Conservation (phyloP, 371 early-diverging fungal species). For the Mucor plumbeus region DNA sequence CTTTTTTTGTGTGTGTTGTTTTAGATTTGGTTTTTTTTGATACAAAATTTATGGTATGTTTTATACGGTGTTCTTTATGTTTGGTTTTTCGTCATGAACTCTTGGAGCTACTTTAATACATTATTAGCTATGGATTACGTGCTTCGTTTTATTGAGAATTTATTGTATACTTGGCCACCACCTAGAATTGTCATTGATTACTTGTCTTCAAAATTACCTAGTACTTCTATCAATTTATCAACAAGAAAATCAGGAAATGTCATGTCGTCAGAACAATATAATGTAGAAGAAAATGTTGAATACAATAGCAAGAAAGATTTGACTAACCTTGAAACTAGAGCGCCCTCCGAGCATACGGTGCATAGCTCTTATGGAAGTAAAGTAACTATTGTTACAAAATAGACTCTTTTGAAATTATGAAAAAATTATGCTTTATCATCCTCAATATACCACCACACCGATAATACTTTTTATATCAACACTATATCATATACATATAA, state of each 20-base stretch:
- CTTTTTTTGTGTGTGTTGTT: neutral
- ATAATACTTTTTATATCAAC: neutral
- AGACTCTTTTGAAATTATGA: neutral
- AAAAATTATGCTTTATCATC: neutral
- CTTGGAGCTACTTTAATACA: conserved; percentile 14
- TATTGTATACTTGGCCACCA: conserved; percentile 29
- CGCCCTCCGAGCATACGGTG: neutral
- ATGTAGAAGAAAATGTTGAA: conserved; percentile 9
- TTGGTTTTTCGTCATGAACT: conserved; percentile 25
- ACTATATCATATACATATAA: neutral
- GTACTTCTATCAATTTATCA: neutral
- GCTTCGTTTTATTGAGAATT: conserved; percentile 12
- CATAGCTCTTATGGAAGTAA: conserved; percentile 17
- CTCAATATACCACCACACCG: neutral
- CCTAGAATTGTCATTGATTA: conserved; percentile 12
- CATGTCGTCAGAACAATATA: conserved; percentile 19
- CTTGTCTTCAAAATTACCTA: conserved; percentile 12
- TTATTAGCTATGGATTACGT: conserved; percentile 22
- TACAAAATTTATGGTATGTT: conserved; percentile 23
- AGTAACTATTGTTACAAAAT: conserved; percentile 13
- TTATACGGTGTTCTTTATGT: conserved; percentile 21
- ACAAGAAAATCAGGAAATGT: conserved; percentile 9
- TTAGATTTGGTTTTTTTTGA: conserved; percentile 25
- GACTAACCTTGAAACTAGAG: neutral
- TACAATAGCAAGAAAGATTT: neutral